Percentiles rank a stretch among this genome's conserved stretches.
Evolutionary conservation across 306 rosid species (phyloP).

Genomic region (Ziziphus jujuba): DNA sequence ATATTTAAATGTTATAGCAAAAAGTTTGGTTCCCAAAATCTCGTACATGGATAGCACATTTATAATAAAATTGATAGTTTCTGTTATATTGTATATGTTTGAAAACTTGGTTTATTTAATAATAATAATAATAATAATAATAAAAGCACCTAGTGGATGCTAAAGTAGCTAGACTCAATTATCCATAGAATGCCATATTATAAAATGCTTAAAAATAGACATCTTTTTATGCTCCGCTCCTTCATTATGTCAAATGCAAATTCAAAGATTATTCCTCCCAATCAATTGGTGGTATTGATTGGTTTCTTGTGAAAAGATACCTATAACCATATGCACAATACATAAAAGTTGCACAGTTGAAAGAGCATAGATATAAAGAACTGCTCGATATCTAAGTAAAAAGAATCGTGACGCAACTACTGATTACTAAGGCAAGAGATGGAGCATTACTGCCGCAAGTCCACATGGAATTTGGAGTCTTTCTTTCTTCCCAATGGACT

Average conservation of each 20-base stretch:
- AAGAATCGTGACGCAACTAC: neutral
- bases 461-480: conserved; percentile 77
- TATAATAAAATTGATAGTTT: neutral
- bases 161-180: neutral
- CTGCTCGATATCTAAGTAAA: conserved; percentile 3
- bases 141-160: neutral
- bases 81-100: neutral
- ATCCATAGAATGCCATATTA: neutral
- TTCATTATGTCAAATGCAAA: conserved; percentile 92
- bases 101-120: neutral
- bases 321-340: conserved; percentile 43
- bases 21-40: neutral
- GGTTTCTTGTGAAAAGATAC: conserved; percentile 80
- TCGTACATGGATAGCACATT: neutral
- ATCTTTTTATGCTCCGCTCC: conserved; percentile 97
- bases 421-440: conserved; percentile 11
- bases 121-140: neutral
- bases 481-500: conserved; percentile 83
- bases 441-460: conserved; percentile 65
- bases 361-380: conserved; percentile 22
- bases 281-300: conserved; percentile 81
- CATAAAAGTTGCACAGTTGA: neutral
- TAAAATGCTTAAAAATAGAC: conserved; percentile 33
- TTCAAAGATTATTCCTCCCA: conserved; percentile 95
- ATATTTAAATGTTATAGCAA: neutral